These are phyloP conservation scores for Eimeria praecox DNA, from an alignment of 169 alveolate species.

Conservation along the genomic window DNA sequence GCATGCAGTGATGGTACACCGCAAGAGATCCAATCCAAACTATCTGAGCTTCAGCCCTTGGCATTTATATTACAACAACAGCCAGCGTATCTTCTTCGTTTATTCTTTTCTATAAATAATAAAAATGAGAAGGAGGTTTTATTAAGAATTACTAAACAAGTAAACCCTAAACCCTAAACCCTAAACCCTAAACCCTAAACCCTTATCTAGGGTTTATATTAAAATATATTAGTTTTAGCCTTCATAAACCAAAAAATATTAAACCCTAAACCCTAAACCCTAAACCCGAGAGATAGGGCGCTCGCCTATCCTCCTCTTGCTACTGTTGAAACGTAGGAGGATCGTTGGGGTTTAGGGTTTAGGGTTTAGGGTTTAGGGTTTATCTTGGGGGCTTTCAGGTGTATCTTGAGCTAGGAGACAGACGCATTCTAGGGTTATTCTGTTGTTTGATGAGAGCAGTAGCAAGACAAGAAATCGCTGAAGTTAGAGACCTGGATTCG, in stretches of 20 bases:
- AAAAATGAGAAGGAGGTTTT: conserved; percentile 4
- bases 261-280: no score
- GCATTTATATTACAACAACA: conserved; percentile 85
- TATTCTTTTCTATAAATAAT: conserved; percentile 43
- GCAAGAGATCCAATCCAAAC: neutral
- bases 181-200: conserved; percentile 12
- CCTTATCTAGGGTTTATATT: neutral
- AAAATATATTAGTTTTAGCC: no score
- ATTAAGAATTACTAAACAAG: conserved; percentile 18
- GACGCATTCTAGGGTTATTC: conserved; percentile 20
- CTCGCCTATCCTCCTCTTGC: no score
- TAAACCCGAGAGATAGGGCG: no score
- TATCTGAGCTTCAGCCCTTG: conserved; percentile 64
- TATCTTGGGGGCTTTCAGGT: conserved; percentile 27
- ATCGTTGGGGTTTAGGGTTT: neutral
- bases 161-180: conserved; percentile 34
- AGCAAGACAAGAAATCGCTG: conserved; percentile 60
- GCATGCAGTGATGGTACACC: conserved; percentile 9
- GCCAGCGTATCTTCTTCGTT: conserved; percentile 82
- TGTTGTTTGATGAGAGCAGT: conserved; percentile 66
- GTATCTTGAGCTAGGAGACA: conserved; percentile 68
- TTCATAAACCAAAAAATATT: no score
- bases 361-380: neutral
- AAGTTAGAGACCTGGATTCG: neutral
- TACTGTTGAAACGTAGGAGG: no score